phyloP scores from a whole-genome alignment of 306 rosid genomes.

The Trifolium dubium region DNA sequence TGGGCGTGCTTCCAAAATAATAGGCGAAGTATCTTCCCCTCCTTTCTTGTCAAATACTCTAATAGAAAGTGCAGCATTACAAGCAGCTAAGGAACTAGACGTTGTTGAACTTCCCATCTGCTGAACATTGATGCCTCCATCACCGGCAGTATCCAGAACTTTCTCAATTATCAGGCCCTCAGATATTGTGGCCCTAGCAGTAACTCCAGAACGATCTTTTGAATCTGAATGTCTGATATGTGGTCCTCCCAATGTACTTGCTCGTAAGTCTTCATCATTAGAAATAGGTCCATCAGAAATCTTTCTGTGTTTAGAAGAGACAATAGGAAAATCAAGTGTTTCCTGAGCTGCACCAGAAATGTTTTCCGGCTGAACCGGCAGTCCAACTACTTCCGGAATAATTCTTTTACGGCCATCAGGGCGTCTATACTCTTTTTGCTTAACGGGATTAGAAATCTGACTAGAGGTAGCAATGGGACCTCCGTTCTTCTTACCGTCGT shows the following conservation, averaged over 20 bases:
- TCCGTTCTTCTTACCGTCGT: conserved; percentile 61
- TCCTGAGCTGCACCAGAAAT: conserved; percentile 64
- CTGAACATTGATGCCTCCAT: conserved; percentile 69
- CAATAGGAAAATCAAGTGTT: conserved; percentile 66
- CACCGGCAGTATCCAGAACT: conserved; percentile 62
- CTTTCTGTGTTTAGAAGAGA: conserved; percentile 60
- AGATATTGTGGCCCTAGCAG: conserved; percentile 86
- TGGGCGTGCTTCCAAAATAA: conserved; percentile 86
- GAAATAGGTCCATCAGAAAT: conserved; percentile 56
- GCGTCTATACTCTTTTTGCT: conserved; percentile 96
- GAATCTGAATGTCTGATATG: conserved; percentile 57
- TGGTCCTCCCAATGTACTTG: conserved; percentile 59
- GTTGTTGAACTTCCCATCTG: conserved; percentile 62
- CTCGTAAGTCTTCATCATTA: conserved; percentile 58
- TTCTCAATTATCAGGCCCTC: conserved; percentile 90
- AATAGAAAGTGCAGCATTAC: conserved; percentile 64
- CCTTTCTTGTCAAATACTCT: conserved; percentile 87
- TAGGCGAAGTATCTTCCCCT: conserved; percentile 67
- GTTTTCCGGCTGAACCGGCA: conserved; percentile 75
- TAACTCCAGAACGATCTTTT: conserved; percentile 75
- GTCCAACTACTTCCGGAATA: conserved; percentile 97
- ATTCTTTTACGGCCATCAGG: conserved; percentile 98
- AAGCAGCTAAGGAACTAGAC: conserved; percentile 62
- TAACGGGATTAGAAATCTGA: conserved; percentile 82
- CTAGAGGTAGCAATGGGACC: conserved; percentile 59